Conservation (phyloP, 768 basidiomycete genomes). For the Amanita rubescens region DNA sequence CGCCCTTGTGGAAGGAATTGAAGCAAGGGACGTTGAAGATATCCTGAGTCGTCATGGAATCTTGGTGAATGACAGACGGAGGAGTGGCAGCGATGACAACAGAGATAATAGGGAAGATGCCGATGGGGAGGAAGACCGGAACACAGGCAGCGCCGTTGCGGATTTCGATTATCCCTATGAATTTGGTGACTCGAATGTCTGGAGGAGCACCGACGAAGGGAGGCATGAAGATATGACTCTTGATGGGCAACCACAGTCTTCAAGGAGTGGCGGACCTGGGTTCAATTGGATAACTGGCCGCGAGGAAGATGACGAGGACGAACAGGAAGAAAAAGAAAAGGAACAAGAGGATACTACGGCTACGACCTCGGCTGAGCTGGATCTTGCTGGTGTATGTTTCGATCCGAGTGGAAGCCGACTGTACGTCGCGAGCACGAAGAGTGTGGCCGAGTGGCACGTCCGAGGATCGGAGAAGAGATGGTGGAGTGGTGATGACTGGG, state of each 20-base stretch:
- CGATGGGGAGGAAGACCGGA: conserved; percentile 8
- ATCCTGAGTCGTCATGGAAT: conserved; percentile 4
- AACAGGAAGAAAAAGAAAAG: conserved; percentile 9
- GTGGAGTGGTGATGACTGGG: conserved; percentile 53
- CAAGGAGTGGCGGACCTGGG: conserved; percentile 5
- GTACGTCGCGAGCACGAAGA: conserved; percentile 59
- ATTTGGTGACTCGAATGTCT: conserved; percentile 6
- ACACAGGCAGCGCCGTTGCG: conserved; percentile 6
- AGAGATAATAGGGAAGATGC: conserved; percentile 9
- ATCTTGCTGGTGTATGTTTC: conserved; percentile 68
- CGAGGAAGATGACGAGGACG: conserved; percentile 9
- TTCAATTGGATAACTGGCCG: conserved; percentile 3
- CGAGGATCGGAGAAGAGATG: conserved; percentile 65
- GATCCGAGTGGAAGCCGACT: conserved; percentile 61
- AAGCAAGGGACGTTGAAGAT: conserved; percentile 4
- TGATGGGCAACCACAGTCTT: neutral
- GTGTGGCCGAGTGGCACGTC: conserved; percentile 74
- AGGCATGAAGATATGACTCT: neutral
- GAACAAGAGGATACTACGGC: conserved; percentile 6
- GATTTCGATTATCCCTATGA: conserved; percentile 10
- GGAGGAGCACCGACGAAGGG: neutral
- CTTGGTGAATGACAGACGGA: conserved; percentile 14
- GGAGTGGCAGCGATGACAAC: neutral
- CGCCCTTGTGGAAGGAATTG: conserved; percentile 4
- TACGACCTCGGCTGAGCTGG: conserved; percentile 29